Percentiles rank a stretch among this genome's conserved stretches.
Evolutionary conservation across 2,329 filamentous ascomycete species (phyloP).

Genomic region (Fonsecaea nubica): DNA sequence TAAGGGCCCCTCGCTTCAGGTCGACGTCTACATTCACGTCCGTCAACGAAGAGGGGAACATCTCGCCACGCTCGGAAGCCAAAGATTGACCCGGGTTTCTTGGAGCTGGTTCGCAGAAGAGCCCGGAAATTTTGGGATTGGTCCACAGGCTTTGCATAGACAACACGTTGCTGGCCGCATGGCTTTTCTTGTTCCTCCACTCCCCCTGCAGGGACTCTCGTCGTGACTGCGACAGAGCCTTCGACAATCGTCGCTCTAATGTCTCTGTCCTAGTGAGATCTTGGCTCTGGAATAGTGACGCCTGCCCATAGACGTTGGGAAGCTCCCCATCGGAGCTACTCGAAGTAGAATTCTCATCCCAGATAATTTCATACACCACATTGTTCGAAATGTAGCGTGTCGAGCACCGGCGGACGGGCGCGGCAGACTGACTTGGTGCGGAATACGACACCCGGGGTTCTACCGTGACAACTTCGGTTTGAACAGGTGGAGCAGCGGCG

Average conservation of each 20-base stretch:
- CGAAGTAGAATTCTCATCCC: constrained; percentile 35
- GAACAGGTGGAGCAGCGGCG: constrained; percentile 31
- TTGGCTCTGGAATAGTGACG: constrained; percentile 14
- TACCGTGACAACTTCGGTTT: constrained; percentile 30
- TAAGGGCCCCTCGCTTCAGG: background rate
- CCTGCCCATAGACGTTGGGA: constrained; percentile 16
- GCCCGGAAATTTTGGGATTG: constrained; percentile 28
- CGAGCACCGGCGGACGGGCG: constrained; percentile 34
- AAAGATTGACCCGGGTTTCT: constrained; percentile 29
- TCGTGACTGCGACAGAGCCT: constrained; percentile 28
- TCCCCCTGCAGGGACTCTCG: constrained; percentile 16
- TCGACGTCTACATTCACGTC: background rate
- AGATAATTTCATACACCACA: constrained; percentile 38
- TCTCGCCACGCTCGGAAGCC: constrained; percentile 12
- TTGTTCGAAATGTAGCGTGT: constrained; percentile 35
- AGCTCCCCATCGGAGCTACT: constrained; percentile 19
- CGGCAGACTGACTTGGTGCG: constrained; percentile 6
- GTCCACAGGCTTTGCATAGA: constrained; percentile 18
- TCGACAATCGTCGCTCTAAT: constrained; percentile 32
- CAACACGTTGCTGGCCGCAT: constrained; percentile 12
- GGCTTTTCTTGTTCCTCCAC: constrained; percentile 20
- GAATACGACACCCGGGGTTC: constrained; percentile 22
- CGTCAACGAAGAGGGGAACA: background rate
- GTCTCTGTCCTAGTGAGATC: constrained; percentile 27
- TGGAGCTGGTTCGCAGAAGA: constrained; percentile 31